Base-by-base conservation (phyloP, 2,329 filamentous ascomycete genomes). In the Aspergillus sp. region DNA sequence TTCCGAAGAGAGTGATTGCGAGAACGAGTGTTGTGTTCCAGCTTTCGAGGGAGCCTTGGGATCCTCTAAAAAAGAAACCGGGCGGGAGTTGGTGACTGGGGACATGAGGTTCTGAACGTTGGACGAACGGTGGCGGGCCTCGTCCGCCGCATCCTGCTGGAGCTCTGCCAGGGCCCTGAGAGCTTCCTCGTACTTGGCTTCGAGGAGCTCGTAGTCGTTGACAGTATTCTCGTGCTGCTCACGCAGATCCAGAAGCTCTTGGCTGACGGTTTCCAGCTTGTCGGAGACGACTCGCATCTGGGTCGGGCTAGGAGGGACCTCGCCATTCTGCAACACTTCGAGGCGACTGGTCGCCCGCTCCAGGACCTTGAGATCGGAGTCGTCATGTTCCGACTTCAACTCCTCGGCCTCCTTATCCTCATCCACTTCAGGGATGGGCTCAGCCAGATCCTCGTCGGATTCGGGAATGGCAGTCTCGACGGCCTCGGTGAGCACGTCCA, bases 1-100 rank as follows among this genome's bases (percentile, higher is more conserved):
- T 81, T 98, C 95, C 80, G 92, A 95, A 68, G 92, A 97, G 69
- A 97, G 89, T 73, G 93, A 97, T 77, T 90, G 92, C 81, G 92
- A 93, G 72, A 91, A 93, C 78, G 91, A 91, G 73, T 82, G 84
- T 79, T 87, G 87, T 77, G 82, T 81, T 84, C 81, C 84, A 81
- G 88, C 85, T 80, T 89, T 93, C 76, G 86, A 81, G 79, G 86
- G 89, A 72, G 88, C 87, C 80, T 87, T 88, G 71, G 84, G 82
- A 73, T 93, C 89, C 65, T 88, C 92, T 86, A 95, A 89, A 89
- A 95, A 95, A 84, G 93, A 94, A 59, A 87, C 85, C 13, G 91
- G 90, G 23, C 91, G 84, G 8, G 77, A 77, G 59, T 78, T 78
- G 56, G 79, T 79, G 17, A 65, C 57, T 19, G 72, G 72, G 9